Conservation (phyloP, 2,329 filamentous ascomycete species). For the Penicillium sp. region DNA sequence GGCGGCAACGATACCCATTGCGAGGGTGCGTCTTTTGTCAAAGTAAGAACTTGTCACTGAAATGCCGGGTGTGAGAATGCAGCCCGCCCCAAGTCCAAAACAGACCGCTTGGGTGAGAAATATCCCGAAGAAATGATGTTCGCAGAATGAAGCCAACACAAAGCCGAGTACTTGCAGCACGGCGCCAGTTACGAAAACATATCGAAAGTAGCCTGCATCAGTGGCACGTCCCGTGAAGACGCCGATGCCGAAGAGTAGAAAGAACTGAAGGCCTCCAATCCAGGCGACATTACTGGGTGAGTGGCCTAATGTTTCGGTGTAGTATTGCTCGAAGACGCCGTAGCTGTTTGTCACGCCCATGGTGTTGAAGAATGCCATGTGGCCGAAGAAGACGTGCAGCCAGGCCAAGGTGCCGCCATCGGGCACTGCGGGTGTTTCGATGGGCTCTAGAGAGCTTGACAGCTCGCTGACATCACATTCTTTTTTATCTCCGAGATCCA, state of each 20-base stretch:
- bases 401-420: slow-evolving; percentile 29
- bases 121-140: slow-evolving; percentile 44
- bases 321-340: slow-evolving; percentile 45
- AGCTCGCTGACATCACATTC: background rate
- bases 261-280: slow-evolving; percentile 44
- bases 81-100: slow-evolving; percentile 40
- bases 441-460: background rate
- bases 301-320: slow-evolving; percentile 30
- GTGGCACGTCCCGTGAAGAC: slow-evolving; percentile 39
- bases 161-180: slow-evolving; percentile 39
- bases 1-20: slow-evolving; percentile 34
- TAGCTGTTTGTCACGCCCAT: slow-evolving; percentile 29
- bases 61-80: slow-evolving; percentile 39
- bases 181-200: slow-evolving; percentile 24
- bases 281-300: slow-evolving; percentile 40
- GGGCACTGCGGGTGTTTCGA: slow-evolving; percentile 17
- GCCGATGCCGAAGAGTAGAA: slow-evolving; percentile 41
- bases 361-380: slow-evolving; percentile 28
- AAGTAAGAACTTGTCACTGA: slow-evolving; percentile 43
- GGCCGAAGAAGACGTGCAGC: slow-evolving; percentile 27
- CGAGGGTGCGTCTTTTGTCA: slow-evolving; percentile 33
- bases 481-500: background rate
- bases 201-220: slow-evolving; percentile 42
- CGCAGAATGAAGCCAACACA: slow-evolving; percentile 44
- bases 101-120: slow-evolving; percentile 45